Base-by-base conservation (phyloP, 2,329 filamentous ascomycete genomes). In the Colletotrichum gigasporum region DNA sequence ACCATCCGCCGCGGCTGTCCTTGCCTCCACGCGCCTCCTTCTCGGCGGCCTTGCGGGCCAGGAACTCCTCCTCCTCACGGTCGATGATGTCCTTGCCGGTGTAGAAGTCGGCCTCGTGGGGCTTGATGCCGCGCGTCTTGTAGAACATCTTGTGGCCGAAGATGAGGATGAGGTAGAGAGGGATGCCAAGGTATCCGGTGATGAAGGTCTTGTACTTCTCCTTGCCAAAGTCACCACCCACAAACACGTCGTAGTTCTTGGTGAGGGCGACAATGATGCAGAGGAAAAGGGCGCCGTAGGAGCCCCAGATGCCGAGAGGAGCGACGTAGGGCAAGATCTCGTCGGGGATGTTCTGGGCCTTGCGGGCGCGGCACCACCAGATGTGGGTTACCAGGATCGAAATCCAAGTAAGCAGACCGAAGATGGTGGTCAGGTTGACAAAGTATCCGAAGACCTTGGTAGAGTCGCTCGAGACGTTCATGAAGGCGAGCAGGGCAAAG, bases 231-330 rank as follows among this genome's bases (percentile, higher is more conserved):
- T 77, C 83, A 81, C 69, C 79, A 72, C 70, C 74, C 66, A 87
- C 82, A 76, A 96, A 96, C 63, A 91, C 89, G 59, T 86, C 83
- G 77, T 88, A 96, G 82, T 93, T 94, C 85, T 96, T 96, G 72
- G 92, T 95, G 53, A 96, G 73, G 2, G 90, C 86, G 66, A 96
- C 91, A 32, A 96, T 73, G 71, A 85, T 83, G 78, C 91, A 93
- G 78, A 93, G 89, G 72, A 82, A 80, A 2, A 96, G 82, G 0
- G 90, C 90, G 63, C 81, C 80, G 72, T 88, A 88, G 0, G 90
- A 93, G 10, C 92, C 93, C 66, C 75, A 85, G 35, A 88, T 78
- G n/a, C 92, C 91, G 14, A 94, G 83, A 0, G 92, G 92, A 0
- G 92, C 90, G 14, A 83, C 83, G 74, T 90, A 94, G 1, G 87